A percentile compares a stretch with the other conserved stretches of the same genome.
Evolutionary conservation across 1,139 yeast genomes (phyloP).

Genomic region (Scheffersomyces cryptocercus): DNA sequence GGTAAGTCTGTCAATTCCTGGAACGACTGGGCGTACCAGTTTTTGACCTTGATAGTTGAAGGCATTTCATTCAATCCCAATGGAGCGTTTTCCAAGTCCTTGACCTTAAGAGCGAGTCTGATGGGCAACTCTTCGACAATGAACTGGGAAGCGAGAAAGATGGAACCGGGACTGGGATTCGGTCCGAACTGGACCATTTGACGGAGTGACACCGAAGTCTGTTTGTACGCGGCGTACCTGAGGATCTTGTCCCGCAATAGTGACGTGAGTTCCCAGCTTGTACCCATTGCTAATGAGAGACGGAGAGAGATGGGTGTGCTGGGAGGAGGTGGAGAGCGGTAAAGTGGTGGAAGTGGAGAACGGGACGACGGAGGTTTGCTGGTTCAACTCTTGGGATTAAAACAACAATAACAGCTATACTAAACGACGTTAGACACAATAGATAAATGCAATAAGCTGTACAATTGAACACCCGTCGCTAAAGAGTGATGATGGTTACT

Average conservation of each 20-base stretch:
- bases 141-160: constrained; percentile 82
- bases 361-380: too few relatives aligned
- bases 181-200: constrained; percentile 96
- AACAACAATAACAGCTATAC: too few relatives aligned
- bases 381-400: too few relatives aligned
- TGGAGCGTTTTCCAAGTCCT: constrained; percentile 81
- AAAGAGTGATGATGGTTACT: too few relatives aligned
- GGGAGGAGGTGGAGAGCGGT: constrained; percentile 1
- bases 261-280: constrained; percentile 49
- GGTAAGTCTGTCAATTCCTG: constrained; percentile 70
- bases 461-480: too few relatives aligned
- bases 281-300: constrained; percentile 29
- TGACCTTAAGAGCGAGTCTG: constrained; percentile 80
- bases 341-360: too few relatives aligned
- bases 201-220: constrained; percentile 79
- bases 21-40: constrained; percentile 92
- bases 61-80: constrained; percentile 73
- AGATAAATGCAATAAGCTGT: too few relatives aligned
- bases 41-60: constrained; percentile 71
- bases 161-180: constrained; percentile 72
- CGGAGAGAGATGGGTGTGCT: constrained; percentile 1
- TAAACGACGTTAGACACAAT: too few relatives aligned
- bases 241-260: constrained; percentile 41
- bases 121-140: constrained; percentile 87
- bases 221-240: constrained; percentile 71